A percentile compares a stretch with the other conserved stretches of the same genome.
phyloP scores from a whole-genome alignment of 805 yeast genomes.

The Pichia sporocuriosa region DNA sequence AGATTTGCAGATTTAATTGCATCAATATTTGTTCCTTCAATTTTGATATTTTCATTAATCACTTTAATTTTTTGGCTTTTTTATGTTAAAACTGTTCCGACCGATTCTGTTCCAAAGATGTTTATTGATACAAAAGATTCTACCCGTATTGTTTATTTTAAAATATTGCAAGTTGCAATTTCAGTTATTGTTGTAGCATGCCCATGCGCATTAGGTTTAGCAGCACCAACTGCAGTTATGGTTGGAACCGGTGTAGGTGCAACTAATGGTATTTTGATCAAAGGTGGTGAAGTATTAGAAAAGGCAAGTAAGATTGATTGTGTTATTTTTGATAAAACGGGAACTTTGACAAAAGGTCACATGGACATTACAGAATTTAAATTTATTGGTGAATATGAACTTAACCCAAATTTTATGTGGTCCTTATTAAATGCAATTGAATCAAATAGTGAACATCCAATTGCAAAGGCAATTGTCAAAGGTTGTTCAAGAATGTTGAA shows the following conservation, averaged over 20 bases:
- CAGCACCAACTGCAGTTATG: constrained; percentile 98
- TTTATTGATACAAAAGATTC: constrained; percentile 21
- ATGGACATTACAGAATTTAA: constrained; percentile 41
- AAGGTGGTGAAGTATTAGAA: constrained; percentile 89
- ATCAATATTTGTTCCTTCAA: constrained; percentile 74
- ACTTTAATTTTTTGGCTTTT: constrained; percentile 65
- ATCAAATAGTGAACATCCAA: constrained; percentile 76
- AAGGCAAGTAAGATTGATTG: constrained; percentile 55
- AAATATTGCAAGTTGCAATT: constrained; percentile 63
- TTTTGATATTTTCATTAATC: constrained; percentile 50
- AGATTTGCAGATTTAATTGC: constrained; percentile 81
- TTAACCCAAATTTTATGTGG: constrained; percentile 36
- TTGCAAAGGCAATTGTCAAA: constrained; percentile 61
- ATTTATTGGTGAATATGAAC: constrained; percentile 12
- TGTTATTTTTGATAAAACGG: constrained; percentile 90
- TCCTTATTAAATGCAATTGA: constrained; percentile 54
- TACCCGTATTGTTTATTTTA: constrained; percentile 18
- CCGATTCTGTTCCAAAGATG: constrained; percentile 20
- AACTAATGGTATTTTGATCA: constrained; percentile 76
- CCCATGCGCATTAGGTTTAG: constrained; percentile 95
- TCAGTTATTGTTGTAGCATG: constrained; percentile 96
- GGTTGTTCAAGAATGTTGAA: constrained; percentile 18
- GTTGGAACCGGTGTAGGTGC: constrained; percentile 99
- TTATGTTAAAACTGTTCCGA: constrained; percentile 22
- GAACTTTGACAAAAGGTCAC: constrained; percentile 83